A percentile compares a stretch with the other conserved stretches of the same genome.
phyloP scores from a whole-genome alignment of 768 basidiomycete genomes.

The Termitomyces titanicus region DNA sequence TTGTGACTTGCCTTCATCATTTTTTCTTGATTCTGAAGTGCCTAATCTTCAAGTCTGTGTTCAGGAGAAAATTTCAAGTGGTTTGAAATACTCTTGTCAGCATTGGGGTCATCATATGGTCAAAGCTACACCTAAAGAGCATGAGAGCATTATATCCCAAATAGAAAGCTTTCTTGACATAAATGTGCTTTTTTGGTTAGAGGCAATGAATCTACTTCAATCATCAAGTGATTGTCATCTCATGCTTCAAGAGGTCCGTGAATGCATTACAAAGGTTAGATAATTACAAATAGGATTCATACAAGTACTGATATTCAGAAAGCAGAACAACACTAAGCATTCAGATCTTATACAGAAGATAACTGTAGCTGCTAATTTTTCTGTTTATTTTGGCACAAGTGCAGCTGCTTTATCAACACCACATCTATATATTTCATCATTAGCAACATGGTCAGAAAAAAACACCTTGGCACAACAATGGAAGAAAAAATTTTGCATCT shows the following conservation, averaged over 20 bases:
- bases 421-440: too few relatives aligned
- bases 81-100: neutral
- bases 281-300: neutral
- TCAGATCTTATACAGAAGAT: conserved; percentile 7
- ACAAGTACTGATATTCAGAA: neutral
- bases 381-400: neutral
- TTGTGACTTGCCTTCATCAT: neutral
- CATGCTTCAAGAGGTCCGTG: conserved; percentile 11
- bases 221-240: conserved; percentile 11
- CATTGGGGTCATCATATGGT: neutral
- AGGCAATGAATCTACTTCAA: conserved; percentile 19
- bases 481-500: too few relatives aligned
- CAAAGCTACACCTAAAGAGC: neutral
- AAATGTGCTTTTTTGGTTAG: conserved; percentile 4
- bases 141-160: neutral
- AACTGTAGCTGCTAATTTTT: conserved; percentile 1
- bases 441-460: too few relatives aligned
- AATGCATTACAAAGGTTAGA: conserved; percentile 11
- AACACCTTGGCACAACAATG: too few relatives aligned
- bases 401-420: too few relatives aligned
- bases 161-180: conserved; percentile 13
- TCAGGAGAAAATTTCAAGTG: neutral
- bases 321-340: neutral
- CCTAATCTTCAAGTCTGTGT: neutral
- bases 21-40: neutral